phyloP scores from a whole-genome alignment of 1,139 yeast species.

The Candida albicans region DNA sequence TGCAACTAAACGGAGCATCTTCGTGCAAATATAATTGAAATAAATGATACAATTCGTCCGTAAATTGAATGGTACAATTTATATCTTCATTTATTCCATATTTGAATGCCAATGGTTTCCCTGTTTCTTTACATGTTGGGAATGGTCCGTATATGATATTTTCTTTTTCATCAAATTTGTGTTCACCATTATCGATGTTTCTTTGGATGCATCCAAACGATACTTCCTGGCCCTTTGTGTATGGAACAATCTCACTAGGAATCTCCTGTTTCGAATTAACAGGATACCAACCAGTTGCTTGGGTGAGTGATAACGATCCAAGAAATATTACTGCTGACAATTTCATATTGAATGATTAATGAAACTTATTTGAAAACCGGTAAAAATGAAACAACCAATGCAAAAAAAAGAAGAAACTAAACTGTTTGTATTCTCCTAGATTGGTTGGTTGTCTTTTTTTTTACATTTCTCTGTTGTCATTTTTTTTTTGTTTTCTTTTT shows the following conservation, averaged over 20 bases:
- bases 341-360: slow-evolving; percentile 5
- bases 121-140: slow-evolving; percentile 66
- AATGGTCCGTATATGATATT: slow-evolving; percentile 59
- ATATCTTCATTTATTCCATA: slow-evolving; percentile 55
- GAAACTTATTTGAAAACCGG: not conserved
- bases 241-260: slow-evolving; percentile 39
- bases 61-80: slow-evolving; percentile 61
- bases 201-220: slow-evolving; percentile 63
- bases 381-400: not conserved
- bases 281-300: slow-evolving; percentile 34
- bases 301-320: slow-evolving; percentile 8
- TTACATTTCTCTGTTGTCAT: not conserved
- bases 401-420: not conserved
- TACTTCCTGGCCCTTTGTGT: slow-evolving; percentile 43
- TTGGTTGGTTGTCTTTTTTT: not conserved
- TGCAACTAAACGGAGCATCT: slow-evolving; percentile 74
- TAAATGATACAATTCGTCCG: slow-evolving; percentile 70
- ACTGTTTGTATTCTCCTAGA: too few relatives aligned
- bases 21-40: slow-evolving; percentile 76
- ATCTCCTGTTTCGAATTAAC: slow-evolving; percentile 37
- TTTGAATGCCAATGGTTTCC: slow-evolving; percentile 51
- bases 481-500: not conserved
- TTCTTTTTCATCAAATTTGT: slow-evolving; percentile 60
- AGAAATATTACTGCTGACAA: slow-evolving; percentile 6
- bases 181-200: slow-evolving; percentile 75